phyloP scores from a whole-genome alignment of 352 stramenopile species.

The Detonula confervacea region DNA sequence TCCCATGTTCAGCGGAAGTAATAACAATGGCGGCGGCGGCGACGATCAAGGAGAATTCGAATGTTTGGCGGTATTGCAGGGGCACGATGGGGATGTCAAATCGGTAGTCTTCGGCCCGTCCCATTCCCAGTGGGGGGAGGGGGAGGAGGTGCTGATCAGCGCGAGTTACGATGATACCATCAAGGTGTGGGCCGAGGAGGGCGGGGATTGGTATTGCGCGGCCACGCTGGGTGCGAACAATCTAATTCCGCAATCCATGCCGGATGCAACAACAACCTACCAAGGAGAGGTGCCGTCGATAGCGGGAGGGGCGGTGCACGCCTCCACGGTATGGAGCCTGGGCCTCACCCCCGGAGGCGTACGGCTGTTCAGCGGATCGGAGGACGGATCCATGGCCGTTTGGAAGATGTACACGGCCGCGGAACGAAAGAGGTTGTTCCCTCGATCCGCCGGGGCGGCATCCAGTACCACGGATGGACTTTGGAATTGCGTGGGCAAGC shows the following conservation, averaged over 20 bases:
- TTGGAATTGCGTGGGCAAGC: slow-evolving; percentile 88
- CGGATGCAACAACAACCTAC: background rate
- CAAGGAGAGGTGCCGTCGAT: no score
- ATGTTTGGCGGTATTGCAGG: slow-evolving; percentile 95
- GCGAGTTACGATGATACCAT: slow-evolving; percentile 96
- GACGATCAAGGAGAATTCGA: slow-evolving; percentile 95
- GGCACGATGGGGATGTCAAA: slow-evolving; percentile 97
- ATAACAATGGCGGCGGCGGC: no score
- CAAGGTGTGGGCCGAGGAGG: slow-evolving; percentile 92
- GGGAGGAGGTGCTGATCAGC: slow-evolving; percentile 80
- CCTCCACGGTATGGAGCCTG: slow-evolving; percentile 94
- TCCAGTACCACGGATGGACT: slow-evolving; percentile 76
- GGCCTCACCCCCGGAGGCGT: slow-evolving; percentile 86
- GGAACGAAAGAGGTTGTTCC: slow-evolving; percentile 65
- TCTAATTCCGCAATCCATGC: slow-evolving; percentile 1
- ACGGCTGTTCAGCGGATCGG: slow-evolving; percentile 89
- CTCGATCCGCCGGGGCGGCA: background rate
- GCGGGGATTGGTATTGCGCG: slow-evolving; percentile 96
- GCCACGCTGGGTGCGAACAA: slow-evolving; percentile 85
- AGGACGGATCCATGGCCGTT: slow-evolving; percentile 92
- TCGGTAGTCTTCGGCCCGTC: slow-evolving; percentile 93
- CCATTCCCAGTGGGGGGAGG: slow-evolving; percentile 74
- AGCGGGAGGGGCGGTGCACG: slow-evolving; percentile 85
- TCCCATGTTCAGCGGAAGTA: slow-evolving; percentile 1
- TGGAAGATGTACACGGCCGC: slow-evolving; percentile 88